Percentiles rank a stretch among this genome's conserved stretches.
Evolutionary conservation across 164 flowering plant genomes (phyloP).

Genomic region (Nelumbo lutea): DNA sequence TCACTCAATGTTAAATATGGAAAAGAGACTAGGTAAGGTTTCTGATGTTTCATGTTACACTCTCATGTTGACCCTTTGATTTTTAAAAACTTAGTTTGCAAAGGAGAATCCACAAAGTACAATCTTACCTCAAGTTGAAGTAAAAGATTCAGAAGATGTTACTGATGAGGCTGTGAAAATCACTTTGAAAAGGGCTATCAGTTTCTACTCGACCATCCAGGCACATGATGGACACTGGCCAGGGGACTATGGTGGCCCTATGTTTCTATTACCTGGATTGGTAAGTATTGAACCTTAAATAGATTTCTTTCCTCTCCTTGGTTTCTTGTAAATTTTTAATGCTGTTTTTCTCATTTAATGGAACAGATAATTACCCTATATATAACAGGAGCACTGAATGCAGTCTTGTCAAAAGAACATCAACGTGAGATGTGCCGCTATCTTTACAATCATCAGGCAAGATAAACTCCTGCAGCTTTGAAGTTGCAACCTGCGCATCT

Average conservation of each 20-base stretch:
- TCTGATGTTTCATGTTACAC: neutral
- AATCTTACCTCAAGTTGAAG: constrained; percentile 49
- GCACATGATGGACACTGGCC: too few relatives aligned
- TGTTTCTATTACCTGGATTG: too few relatives aligned
- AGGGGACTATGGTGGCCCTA: too few relatives aligned
- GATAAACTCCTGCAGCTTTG: neutral
- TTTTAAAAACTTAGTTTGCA: constrained; percentile 36
- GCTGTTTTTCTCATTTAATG: neutral
- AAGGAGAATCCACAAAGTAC: constrained; percentile 47
- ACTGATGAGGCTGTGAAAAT: constrained; percentile 55
- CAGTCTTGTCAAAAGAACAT: constrained; percentile 63
- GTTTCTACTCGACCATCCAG: constrained; percentile 37
- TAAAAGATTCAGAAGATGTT: constrained; percentile 49
- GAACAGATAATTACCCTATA: constrained; percentile 61
- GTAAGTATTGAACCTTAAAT: too few relatives aligned
- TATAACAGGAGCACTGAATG: constrained; percentile 68
- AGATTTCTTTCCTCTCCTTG: too few relatives aligned
- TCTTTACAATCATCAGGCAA: constrained; percentile 82
- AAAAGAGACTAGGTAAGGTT: too few relatives aligned
- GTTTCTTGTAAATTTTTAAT: too few relatives aligned
- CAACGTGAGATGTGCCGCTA: constrained; percentile 67
- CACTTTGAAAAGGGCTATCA: constrained; percentile 54
- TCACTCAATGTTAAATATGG: too few relatives aligned
- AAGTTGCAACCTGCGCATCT: too few relatives aligned
- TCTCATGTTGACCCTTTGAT: neutral